These are phyloP conservation scores for Salix purpurea DNA, from an alignment of 345 rosid genomes.

Conservation along the genomic window DNA sequence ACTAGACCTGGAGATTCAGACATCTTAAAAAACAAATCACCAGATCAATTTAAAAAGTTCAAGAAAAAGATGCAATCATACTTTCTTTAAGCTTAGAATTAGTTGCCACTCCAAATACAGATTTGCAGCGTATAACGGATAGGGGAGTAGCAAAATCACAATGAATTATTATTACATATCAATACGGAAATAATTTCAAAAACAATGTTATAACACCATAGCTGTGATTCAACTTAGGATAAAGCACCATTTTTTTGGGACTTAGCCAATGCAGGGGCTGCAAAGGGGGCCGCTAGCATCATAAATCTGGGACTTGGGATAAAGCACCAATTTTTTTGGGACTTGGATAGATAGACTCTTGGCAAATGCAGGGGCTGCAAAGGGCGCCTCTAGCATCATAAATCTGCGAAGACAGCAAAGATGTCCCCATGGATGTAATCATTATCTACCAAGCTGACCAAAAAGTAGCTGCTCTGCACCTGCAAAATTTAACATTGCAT, in stretches of 20 bases:
- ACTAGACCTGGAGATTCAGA: too few relatives aligned
- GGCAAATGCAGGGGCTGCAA: background rate
- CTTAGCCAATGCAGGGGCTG: background rate
- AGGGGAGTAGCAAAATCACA: slow-evolving; percentile 17
- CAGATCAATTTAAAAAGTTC: too few relatives aligned
- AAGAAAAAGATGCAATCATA: background rate
- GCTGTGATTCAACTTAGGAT: background rate
- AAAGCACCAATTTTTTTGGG: background rate
- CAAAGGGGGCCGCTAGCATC: slow-evolving; percentile 14
- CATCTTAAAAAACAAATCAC: too few relatives aligned
- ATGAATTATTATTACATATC: slow-evolving; percentile 19
- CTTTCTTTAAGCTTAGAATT: background rate
- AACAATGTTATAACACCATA: background rate
- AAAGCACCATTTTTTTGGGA: background rate
- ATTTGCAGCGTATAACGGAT: background rate
- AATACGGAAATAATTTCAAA: background rate
- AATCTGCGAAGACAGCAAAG: slow-evolving; percentile 53
- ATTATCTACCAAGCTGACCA: slow-evolving; percentile 92
- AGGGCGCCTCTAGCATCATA: slow-evolving; percentile 26
- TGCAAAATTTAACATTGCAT: slow-evolving; percentile 30
- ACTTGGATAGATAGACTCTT: background rate
- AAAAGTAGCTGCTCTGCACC: slow-evolving; percentile 69
- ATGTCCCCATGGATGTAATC: slow-evolving; percentile 65
- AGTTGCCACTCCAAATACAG: background rate
- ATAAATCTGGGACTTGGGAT: background rate